phyloP scores from a whole-genome alignment of 1,284 basidiomycete species.

The Rhodofomes roseus region DNA sequence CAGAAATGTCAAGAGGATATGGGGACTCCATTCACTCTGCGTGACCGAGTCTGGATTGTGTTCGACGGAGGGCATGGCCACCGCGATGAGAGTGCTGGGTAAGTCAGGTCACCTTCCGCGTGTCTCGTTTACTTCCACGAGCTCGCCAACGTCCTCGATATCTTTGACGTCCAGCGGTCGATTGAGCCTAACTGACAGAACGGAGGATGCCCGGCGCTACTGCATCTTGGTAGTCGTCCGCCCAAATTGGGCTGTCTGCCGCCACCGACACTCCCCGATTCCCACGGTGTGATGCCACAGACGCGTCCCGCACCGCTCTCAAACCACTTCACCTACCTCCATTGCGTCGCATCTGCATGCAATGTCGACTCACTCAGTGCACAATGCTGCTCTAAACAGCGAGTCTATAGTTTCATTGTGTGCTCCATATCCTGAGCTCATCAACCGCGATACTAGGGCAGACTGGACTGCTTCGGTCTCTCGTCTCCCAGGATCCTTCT shows the following conservation, averaged over 20 bases:
- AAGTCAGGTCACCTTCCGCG: background rate
- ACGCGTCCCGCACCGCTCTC: background rate
- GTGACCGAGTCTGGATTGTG: conserved; percentile 9
- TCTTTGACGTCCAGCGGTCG: conserved; percentile 5
- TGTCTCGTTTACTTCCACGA: background rate
- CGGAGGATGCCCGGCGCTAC: conserved; percentile 3
- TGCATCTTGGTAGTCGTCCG: background rate
- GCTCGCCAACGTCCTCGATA: background rate
- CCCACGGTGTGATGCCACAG: conserved; percentile 1
- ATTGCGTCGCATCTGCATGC: background rate
- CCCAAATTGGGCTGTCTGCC: background rate
- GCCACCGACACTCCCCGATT: background rate
- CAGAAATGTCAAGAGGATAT: conserved; percentile 78
- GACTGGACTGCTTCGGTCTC: conserved; percentile 65
- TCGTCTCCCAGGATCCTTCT: conserved; percentile 66
- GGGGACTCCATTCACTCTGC: conserved; percentile 31
- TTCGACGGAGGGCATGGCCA: conserved; percentile 9
- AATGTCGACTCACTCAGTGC: conserved; percentile 35
- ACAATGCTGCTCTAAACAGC: conserved; percentile 69
- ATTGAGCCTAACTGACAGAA: conserved; percentile 12
- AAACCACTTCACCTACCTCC: background rate
- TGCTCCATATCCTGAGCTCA: background rate
- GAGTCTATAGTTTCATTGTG: background rate
- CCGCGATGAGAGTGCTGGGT: background rate
- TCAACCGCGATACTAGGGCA: conserved; percentile 56